Evolutionary conservation across 2,329 filamentous ascomycete genomes (phyloP).

Genomic region (Aspergillus persii): DNA sequence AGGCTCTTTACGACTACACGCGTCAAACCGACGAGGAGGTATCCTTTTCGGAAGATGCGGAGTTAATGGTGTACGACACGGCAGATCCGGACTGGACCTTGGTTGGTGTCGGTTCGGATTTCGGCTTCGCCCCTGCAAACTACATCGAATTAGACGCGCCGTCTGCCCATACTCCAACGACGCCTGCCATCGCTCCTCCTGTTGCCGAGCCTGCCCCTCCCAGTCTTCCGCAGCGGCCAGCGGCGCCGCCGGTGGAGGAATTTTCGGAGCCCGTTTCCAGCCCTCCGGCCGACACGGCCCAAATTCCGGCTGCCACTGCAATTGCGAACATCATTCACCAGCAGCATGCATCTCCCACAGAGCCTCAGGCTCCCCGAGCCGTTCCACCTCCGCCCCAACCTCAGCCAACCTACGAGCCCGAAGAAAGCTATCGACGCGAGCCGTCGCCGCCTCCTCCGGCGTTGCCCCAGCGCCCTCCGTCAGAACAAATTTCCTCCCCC

Average conservation of each 20-base stretch:
- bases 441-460: slow-evolving; percentile 51
- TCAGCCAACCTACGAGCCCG: slow-evolving; percentile 62
- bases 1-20: slow-evolving; percentile 96
- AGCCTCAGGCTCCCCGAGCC: slow-evolving; percentile 27
- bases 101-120: slow-evolving; percentile 79
- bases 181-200: slow-evolving; percentile 20
- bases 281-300: slow-evolving; percentile 45
- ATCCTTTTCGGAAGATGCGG: slow-evolving; percentile 86
- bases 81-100: slow-evolving; percentile 96
- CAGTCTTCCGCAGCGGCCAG: slow-evolving; percentile 31
- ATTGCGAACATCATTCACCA: slow-evolving; percentile 51
- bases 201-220: slow-evolving; percentile 42
- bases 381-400: slow-evolving; percentile 37
- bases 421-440: slow-evolving; percentile 56
- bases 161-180: slow-evolving; percentile 44
- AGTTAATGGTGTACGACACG: slow-evolving; percentile 80
- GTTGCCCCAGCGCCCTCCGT: slow-evolving; percentile 62
- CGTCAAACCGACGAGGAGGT: slow-evolving; percentile 97
- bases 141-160: slow-evolving; percentile 74
- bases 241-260: slow-evolving; percentile 24
- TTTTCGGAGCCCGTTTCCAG: slow-evolving; percentile 22
- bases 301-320: slow-evolving; percentile 56
- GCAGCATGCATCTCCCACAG: slow-evolving; percentile 35
- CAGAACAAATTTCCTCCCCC: slow-evolving; percentile 54
- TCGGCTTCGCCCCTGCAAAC: slow-evolving; percentile 91